phyloP scores from a whole-genome alignment of 1,139 yeast species.

The Blastobotrys indianensis region DNA sequence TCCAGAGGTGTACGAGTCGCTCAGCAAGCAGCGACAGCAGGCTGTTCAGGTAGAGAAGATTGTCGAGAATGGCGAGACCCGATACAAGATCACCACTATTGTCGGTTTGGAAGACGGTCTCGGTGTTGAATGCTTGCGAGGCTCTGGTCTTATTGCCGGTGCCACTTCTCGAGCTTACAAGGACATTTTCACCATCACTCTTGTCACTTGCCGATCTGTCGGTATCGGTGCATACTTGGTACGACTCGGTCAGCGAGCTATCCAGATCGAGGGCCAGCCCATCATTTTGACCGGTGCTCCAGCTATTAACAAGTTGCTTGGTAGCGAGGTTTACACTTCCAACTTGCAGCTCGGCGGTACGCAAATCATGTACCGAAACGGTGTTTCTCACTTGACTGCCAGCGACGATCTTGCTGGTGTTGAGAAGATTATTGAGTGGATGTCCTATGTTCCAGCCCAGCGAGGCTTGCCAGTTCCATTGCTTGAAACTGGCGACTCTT shows the following conservation, averaged over 20 bases:
- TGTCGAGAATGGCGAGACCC: constrained; percentile 79
- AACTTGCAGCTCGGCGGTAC: constrained; percentile 98
- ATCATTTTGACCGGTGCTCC: constrained; percentile 98
- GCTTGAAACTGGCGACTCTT: constrained; percentile 65
- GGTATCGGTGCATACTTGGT: constrained; percentile 99
- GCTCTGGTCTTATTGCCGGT: constrained; percentile 98
- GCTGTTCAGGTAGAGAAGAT: constrained; percentile 70
- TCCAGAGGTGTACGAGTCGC: constrained; percentile 55
- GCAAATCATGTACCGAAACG: constrained; percentile 95
- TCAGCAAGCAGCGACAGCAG: constrained; percentile 52
- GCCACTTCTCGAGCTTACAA: constrained; percentile 96
- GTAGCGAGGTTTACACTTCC: constrained; percentile 94
- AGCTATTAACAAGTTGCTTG: constrained; percentile 91
- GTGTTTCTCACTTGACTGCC: constrained; percentile 96
- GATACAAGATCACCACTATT: constrained; percentile 75
- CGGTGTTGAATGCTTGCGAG: constrained; percentile 97
- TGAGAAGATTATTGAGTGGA: constrained; percentile 89
- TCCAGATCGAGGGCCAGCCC: constrained; percentile 98
- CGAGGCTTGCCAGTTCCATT: constrained; percentile 90
- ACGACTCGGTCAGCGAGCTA: constrained; percentile 96
- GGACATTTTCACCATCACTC: constrained; percentile 91
- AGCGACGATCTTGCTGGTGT: constrained; percentile 95
- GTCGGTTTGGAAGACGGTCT: constrained; percentile 94
- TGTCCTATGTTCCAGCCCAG: constrained; percentile 91
- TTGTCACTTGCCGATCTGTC: constrained; percentile 97